phyloP scores from a whole-genome alignment of 805 yeast species.

The Myxozyma udenii region DNA sequence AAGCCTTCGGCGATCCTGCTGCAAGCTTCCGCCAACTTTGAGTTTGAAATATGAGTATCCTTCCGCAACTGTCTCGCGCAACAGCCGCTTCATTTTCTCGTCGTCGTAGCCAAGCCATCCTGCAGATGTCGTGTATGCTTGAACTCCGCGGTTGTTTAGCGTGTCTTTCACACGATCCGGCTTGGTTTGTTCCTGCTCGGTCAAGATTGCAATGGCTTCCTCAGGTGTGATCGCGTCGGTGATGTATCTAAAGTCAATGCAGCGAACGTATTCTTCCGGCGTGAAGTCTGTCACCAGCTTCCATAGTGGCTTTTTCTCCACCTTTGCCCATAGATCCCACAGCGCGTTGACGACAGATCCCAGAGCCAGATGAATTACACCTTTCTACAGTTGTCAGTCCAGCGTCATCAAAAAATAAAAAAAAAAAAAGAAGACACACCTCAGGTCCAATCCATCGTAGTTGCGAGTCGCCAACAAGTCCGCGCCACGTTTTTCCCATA shows the following conservation, averaged over 20 bases:
- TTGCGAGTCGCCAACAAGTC: conserved; percentile 43
- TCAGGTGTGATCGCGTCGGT: conserved; percentile 47
- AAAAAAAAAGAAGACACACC: no score
- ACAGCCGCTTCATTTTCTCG: conserved; percentile 42
- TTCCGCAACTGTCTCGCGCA: conserved; percentile 38
- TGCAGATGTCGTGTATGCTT: conserved; percentile 47
- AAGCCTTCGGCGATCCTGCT: conserved; percentile 41
- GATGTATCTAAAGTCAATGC: conserved; percentile 45
- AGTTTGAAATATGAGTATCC: conserved; percentile 46
- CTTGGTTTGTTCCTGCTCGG: conserved; percentile 37
- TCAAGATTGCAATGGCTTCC: conserved; percentile 41
- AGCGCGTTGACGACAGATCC: conserved; percentile 45
- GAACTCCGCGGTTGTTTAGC: conserved; percentile 40
- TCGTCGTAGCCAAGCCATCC: conserved; percentile 47
- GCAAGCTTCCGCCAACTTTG: conserved; percentile 44
- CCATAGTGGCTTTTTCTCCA: conserved; percentile 43
- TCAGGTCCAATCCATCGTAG: conserved; percentile 49
- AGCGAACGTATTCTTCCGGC: conserved; percentile 43
- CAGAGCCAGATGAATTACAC: conserved; percentile 44
- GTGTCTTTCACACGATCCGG: conserved; percentile 40
- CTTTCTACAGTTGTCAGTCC: no score
- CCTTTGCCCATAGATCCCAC: conserved; percentile 47
- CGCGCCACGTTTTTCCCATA: conserved; percentile 45
- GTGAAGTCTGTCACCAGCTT: conserved; percentile 44
- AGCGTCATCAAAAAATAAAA: no score